Conservation (phyloP, 225 moss, liverwort and hornwort species). For the Physcomitrellopsis africana region DNA sequence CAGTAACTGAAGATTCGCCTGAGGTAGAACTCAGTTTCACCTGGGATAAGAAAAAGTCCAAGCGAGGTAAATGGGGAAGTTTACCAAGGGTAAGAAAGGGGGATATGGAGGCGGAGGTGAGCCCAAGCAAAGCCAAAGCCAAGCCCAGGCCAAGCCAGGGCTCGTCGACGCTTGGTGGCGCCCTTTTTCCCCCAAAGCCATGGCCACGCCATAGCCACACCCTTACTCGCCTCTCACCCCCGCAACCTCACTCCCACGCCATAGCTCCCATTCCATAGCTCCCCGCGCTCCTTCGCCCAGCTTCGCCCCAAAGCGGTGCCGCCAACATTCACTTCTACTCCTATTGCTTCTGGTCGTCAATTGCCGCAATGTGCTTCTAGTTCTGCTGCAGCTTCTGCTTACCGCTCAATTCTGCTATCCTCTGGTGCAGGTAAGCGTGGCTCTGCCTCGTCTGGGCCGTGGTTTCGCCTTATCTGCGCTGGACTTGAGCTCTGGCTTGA, state of each 20-base stretch:
- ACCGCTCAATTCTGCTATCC: constrained; percentile 16
- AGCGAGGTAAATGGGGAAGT: no score
- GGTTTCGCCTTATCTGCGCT: not conserved
- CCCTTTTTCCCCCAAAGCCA: not conserved
- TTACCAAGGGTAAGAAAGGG: no score
- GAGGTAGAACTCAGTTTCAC: no score
- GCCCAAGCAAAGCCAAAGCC: not conserved
- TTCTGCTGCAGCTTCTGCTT: not conserved
- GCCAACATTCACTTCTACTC: constrained; percentile 20
- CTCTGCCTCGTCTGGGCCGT: not conserved
- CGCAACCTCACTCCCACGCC: not conserved
- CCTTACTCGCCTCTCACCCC: not conserved
- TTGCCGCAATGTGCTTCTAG: constrained; percentile 27
- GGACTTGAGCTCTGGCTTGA: no score
- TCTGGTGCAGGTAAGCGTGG: constrained; percentile 22
- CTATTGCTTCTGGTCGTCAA: not conserved
- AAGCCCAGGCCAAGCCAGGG: constrained; percentile 29
- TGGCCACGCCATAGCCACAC: constrained; percentile 31
- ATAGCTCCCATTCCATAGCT: not conserved
- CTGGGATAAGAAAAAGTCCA: no score
- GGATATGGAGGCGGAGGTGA: no score
- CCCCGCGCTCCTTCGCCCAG: not conserved
- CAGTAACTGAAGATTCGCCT: no score
- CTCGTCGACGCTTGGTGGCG: no score
- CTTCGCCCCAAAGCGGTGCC: constrained; percentile 5